Conservation (phyloP, 768 basidiomycete species). For the Calocera viscosa region DNA sequence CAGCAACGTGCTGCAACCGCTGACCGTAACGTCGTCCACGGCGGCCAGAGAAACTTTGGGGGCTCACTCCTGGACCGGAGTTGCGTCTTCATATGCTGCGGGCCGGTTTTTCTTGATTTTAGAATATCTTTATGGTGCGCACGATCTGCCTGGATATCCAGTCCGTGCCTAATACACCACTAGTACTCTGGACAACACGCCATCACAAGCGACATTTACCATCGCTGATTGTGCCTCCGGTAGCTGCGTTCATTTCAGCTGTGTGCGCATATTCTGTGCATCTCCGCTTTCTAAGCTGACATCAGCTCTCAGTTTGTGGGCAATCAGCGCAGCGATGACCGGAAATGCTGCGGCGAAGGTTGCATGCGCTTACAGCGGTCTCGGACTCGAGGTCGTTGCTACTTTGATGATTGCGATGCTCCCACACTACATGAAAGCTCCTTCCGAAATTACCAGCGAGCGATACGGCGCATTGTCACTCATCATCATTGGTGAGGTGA, state of each 20-base stretch:
- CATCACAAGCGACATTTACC: not conserved
- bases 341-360: not conserved
- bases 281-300: not conserved
- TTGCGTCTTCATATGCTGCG: conserved; percentile 4
- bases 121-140: conserved; percentile 5
- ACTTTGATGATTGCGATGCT: not conserved
- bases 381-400: not conserved
- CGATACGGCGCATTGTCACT: not conserved
- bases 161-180: not conserved
- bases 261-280: not conserved
- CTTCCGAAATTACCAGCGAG: not conserved
- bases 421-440: not conserved
- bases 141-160: not conserved
- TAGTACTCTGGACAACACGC: not conserved
- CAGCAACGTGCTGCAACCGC: conserved; percentile 1
- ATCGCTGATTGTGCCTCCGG: not conserved
- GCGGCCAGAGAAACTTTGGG: not conserved
- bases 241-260: not conserved
- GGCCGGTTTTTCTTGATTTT: conserved; percentile 6
- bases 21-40: not conserved
- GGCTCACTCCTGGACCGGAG: not conserved
- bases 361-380: not conserved
- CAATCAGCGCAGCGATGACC: not conserved
- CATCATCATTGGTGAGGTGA: conserved; percentile 1
- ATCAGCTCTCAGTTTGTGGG: not conserved